Percentiles rank a stretch among this genome's conserved stretches.
phyloP scores from a whole-genome alignment of 1,139 yeast species.

The Candida glucosophila region DNA sequence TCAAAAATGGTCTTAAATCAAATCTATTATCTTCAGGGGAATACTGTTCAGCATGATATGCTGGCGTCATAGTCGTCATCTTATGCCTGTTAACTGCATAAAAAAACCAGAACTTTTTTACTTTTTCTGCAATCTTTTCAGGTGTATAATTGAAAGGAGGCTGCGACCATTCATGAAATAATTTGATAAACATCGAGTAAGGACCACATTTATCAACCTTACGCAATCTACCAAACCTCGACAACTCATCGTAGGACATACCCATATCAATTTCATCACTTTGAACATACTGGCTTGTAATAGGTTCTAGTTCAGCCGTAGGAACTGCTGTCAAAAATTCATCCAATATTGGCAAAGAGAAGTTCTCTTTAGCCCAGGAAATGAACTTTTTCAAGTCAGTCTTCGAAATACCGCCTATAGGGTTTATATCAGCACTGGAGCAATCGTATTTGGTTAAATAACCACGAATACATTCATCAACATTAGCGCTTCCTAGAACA shows the following conservation, averaged over 20 bases:
- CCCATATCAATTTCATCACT: conserved; percentile 98
- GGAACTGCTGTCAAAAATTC: conserved; percentile 87
- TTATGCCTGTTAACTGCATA: conserved; percentile 95
- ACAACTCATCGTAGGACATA: conserved; percentile 88
- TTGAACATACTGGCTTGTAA: conserved; percentile 83
- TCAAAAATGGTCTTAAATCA: conserved; percentile 88
- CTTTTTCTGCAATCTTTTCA: conserved; percentile 81
- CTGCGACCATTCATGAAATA: conserved; percentile 90
- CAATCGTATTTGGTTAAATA: conserved; percentile 95
- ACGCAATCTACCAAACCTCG: conserved; percentile 84
- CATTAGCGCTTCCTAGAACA: conserved; percentile 93
- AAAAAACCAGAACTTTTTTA: conserved; percentile 82
- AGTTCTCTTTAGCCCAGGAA: conserved; percentile 61
- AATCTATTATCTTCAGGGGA: conserved; percentile 97
- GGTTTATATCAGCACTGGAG: conserved; percentile 93
- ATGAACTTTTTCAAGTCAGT: conserved; percentile 84
- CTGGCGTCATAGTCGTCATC: conserved; percentile 93
- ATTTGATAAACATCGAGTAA: conserved; percentile 81
- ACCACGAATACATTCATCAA: conserved; percentile 95
- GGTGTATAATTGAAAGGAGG: conserved; percentile 58
- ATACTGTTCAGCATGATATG: conserved; percentile 95
- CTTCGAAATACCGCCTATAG: conserved; percentile 95
- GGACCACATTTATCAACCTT: conserved; percentile 96
- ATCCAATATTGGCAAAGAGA: conserved; percentile 66
- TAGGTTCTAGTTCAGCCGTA: conserved; percentile 96